Evolutionary conservation across 768 basidiomycete genomes (phyloP), one percentile per base, ranked within the genome.

Genomic region (Scleroderma bovista): DNA sequence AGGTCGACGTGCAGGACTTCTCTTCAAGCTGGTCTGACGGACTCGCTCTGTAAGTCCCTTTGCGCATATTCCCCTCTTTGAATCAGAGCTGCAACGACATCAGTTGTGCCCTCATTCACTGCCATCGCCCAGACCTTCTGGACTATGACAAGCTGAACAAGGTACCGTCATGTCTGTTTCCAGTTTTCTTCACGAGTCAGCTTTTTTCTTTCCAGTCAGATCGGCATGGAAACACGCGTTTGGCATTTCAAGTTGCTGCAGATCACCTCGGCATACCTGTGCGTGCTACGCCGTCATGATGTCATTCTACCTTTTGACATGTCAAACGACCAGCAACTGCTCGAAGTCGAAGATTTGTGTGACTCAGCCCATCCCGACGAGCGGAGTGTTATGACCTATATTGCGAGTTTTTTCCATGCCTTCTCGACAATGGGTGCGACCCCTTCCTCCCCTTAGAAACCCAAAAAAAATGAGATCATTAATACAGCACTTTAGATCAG

Each of bases 371-470:
- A 78, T 42, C 95, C 95, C 0, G 96, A 99, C 65, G 96, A 99
- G 69, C 84, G 93, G 33, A 92, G 88, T 67, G 90, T 97, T 11
- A 97, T 97, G 92, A 97, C 93, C 5, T 98, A 97, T 57, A 87
- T 99, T 41, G 96, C 96, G 31, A 90, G 90, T 59, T 98, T 79
- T 70, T 99, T 99, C 76, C 96, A 98, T 63, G 94, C 95, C 0
- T 99, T 99, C 66, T 95, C 93, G 0, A 85, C 90, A 1, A 94
- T 96, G 86, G 92, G 94, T 94, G 56, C 45, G 80, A 68, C 12
- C 24, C 7, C 24, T n/a, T 45, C 33, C 9, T 20, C 17, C 4
- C 9, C 26, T 29, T 12, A 39, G 32, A 24, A 44, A n/a, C 44
- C 23, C 15, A 20, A 12, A 10, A 10, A n/a, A 41, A 13, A 19